Percentiles rank a stretch among this genome's conserved stretches.
Conservation (phyloP, 2,329 filamentous ascomycete genomes). For the Xylariaceae sp. region DNA sequence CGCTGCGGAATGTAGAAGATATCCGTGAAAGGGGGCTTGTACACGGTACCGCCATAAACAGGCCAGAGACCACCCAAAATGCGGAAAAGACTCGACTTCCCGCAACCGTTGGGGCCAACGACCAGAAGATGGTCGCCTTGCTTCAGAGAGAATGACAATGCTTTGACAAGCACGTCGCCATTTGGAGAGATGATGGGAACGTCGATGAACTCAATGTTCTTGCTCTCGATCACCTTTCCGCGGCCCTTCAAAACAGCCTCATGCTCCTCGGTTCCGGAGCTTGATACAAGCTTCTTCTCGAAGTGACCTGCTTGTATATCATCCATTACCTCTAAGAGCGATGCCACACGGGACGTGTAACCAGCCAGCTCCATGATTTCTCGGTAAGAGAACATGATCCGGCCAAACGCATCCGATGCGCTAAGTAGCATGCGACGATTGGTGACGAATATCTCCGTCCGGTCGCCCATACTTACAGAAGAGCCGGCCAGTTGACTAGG, state of each 20-base stretch:
- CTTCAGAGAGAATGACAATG: conserved; percentile 79
- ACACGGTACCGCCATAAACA: conserved; percentile 88
- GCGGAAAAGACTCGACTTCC: conserved; percentile 92
- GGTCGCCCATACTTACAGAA: conserved; percentile 60
- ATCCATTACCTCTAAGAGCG: conserved; percentile 86
- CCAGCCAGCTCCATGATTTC: conserved; percentile 95
- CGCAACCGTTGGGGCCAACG: conserved; percentile 93
- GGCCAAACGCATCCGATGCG: conserved; percentile 90
- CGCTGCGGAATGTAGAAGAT: conserved; percentile 99
- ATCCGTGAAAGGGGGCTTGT: conserved; percentile 84
- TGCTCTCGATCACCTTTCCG: conserved; percentile 74
- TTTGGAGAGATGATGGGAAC: conserved; percentile 96
- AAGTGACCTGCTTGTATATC: conserved; percentile 87
- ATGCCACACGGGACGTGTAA: conserved; percentile 88
- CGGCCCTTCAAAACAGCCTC: conserved; percentile 76
- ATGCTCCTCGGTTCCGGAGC: conserved; percentile 75
- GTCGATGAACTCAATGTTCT: conserved; percentile 38
- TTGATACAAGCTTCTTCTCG: conserved; percentile 93
- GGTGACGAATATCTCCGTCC: conserved; percentile 78
- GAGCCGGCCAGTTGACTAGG: conserved; percentile 58
- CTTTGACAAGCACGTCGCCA: conserved; percentile 82
- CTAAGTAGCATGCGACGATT: conserved; percentile 88
- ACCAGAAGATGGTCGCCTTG: conserved; percentile 89
- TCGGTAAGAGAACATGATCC: conserved; percentile 96
- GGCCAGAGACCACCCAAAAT: conserved; percentile 97